Percentiles rank a stretch among this genome's conserved stretches.
These are phyloP conservation scores for Pisolithus microcarpus DNA, from an alignment of 768 basidiomycete genomes.

Conservation along the genomic window DNA sequence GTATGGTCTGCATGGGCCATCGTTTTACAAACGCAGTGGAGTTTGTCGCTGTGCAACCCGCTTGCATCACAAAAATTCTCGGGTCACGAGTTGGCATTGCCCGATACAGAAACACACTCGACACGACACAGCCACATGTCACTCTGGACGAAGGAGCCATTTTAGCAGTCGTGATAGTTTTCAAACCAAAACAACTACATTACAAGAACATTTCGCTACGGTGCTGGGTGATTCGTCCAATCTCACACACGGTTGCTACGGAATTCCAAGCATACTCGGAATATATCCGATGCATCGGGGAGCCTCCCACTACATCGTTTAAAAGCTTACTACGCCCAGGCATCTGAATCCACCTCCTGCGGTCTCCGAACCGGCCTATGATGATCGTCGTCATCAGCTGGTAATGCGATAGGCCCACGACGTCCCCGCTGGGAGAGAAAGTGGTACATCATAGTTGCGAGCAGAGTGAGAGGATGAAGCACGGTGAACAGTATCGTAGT, in stretches of 20 bases:
- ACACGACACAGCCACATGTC: too few species aligned
- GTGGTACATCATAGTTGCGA: constrained; percentile 39
- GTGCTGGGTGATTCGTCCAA: too few species aligned
- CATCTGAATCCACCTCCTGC: constrained; percentile 29
- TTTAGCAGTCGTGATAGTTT: too few species aligned
- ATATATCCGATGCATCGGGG: constrained; percentile 19
- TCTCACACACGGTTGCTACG: too few species aligned
- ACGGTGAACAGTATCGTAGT: constrained; percentile 57
- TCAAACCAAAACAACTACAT: too few species aligned
- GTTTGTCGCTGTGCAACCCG: too few species aligned
- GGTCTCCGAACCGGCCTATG: constrained; percentile 14
- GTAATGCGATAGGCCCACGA: constrained; percentile 37
- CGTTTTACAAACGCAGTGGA: background rate
- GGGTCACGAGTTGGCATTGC: too few species aligned
- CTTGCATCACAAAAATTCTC: too few species aligned
- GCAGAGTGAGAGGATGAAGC: constrained; percentile 55
- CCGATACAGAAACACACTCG: too few species aligned
- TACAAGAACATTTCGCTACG: too few species aligned
- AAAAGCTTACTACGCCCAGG: background rate
- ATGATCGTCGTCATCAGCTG: constrained; percentile 30
- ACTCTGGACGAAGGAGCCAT: too few species aligned
- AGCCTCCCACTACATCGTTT: constrained; percentile 23
- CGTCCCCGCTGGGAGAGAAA: constrained; percentile 31
- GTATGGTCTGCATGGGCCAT: constrained; percentile 94
- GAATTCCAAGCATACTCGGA: too few species aligned